Conservation (phyloP, 1,284 basidiomycete genomes). For the Marasmius tenuissimus region DNA sequence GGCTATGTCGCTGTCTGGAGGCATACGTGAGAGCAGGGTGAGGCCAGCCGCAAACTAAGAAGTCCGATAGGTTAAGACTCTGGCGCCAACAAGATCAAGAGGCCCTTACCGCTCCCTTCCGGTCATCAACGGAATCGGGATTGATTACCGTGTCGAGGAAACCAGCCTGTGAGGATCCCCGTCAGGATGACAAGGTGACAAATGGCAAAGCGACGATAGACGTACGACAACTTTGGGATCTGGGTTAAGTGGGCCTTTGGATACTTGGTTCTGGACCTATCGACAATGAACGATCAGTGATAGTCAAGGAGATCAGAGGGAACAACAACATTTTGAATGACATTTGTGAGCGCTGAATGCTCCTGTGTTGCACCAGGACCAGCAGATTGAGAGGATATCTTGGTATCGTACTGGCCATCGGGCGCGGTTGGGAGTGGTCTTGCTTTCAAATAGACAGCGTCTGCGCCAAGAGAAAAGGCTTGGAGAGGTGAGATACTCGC, state of each 20-base stretch:
- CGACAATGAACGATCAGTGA: not conserved
- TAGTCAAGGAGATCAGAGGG: not conserved
- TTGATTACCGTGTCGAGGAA: constrained; percentile 27
- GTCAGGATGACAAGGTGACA: not conserved
- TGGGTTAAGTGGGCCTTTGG: constrained; percentile 15
- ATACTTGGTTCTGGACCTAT: constrained; percentile 15
- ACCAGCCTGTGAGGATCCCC: constrained; percentile 18
- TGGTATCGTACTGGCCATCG: constrained; percentile 32
- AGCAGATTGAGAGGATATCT: constrained; percentile 21
- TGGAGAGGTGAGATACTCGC: constrained; percentile 16
- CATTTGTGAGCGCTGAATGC: constrained; percentile 26
- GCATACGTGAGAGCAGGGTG: constrained; percentile 29
- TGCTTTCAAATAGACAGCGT: constrained; percentile 26
- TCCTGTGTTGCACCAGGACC: constrained; percentile 21
- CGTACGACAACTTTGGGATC: constrained; percentile 19
- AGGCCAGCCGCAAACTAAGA: constrained; percentile 30
- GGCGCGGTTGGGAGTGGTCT: constrained; percentile 26
- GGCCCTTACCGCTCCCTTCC: constrained; percentile 28
- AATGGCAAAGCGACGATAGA: not conserved
- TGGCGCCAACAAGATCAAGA: not conserved
- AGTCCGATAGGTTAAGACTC: not conserved
- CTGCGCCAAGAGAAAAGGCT: constrained; percentile 21
- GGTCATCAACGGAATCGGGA: constrained; percentile 35
- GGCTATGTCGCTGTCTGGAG: constrained; percentile 20
- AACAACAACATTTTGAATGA: constrained; percentile 9